These are phyloP conservation scores for Phytopythium ostracodes DNA, from an alignment of 352 stramenopile genomes.

Conservation along the genomic window DNA sequence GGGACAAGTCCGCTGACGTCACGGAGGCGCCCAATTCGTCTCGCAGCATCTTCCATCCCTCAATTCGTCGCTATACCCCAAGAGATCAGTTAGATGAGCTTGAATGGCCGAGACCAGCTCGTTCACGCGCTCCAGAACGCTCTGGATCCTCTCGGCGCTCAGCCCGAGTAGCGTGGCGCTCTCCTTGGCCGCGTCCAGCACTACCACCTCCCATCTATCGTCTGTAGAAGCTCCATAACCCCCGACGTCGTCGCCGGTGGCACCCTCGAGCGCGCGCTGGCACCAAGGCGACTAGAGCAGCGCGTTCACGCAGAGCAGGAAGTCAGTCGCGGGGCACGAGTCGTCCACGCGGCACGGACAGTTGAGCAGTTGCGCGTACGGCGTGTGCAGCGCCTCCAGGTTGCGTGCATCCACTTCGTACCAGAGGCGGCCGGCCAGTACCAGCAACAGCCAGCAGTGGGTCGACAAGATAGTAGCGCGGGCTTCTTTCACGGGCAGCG, in stretches of 20 bases:
- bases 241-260: not conserved
- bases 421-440: slow-evolving; percentile 50
- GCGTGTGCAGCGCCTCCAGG: slow-evolving; percentile 28
- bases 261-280: slow-evolving; percentile 5
- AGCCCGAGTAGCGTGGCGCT: slow-evolving; percentile 18
- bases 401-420: slow-evolving; percentile 36
- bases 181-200: slow-evolving; percentile 10
- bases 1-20: not conserved
- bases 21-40: slow-evolving; percentile 17
- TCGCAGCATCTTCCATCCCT: slow-evolving; percentile 4
- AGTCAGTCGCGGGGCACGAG: slow-evolving; percentile 41
- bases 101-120: slow-evolving; percentile 3
- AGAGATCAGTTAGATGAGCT: not conserved
- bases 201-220: not conserved
- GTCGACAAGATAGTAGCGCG: slow-evolving; percentile 12
- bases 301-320: slow-evolving; percentile 34
- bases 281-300: slow-evolving; percentile 18
- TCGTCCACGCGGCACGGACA: slow-evolving; percentile 45
- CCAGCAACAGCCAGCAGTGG: slow-evolving; percentile 36
- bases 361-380: slow-evolving; percentile 34
- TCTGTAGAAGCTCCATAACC: not conserved
- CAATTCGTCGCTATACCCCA: not conserved
- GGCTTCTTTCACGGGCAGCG: slow-evolving; percentile 41
- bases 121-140: slow-evolving; percentile 10
- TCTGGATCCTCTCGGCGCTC: not conserved